These are phyloP conservation scores for Amylocystis lapponica DNA, from an alignment of 768 basidiomycete species.

Conservation along the genomic window DNA sequence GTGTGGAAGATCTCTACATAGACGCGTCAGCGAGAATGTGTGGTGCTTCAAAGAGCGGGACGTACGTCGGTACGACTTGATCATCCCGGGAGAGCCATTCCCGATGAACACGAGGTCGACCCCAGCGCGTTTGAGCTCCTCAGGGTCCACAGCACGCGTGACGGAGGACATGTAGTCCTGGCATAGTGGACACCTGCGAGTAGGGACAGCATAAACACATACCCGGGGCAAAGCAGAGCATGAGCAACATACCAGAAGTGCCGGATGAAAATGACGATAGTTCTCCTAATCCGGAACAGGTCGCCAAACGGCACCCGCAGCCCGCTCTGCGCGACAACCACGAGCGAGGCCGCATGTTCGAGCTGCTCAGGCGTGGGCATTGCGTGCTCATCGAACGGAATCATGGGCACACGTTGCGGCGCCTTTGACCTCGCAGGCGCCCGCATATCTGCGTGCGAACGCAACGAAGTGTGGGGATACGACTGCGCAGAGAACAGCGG, in stretches of 20 bases:
- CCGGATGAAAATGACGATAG: conserved; percentile 79
- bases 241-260: conserved; percentile 60
- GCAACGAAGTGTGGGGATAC: neutral
- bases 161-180: conserved; percentile 84
- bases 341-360: conserved; percentile 51
- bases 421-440: neutral
- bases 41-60: conserved; percentile 9
- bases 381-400: conserved; percentile 37
- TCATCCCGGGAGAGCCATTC: conserved; percentile 72
- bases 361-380: conserved; percentile 54
- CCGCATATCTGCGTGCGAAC: neutral
- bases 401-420: neutral
- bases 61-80: conserved; percentile 65
- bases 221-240: conserved; percentile 3
- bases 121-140: conserved; percentile 40
- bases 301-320: conserved; percentile 61
- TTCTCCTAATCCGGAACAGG: conserved; percentile 50
- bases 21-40: neutral
- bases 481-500: conserved; percentile 14
- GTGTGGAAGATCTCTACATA: conserved; percentile 58
- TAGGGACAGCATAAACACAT: neutral
- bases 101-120: conserved; percentile 70
- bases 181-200: conserved; percentile 63
- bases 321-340: conserved; percentile 66
- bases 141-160: conserved; percentile 39